Conservation (phyloP, 2,329 filamentous ascomycete genomes). For the Cladosporium sp. region DNA sequence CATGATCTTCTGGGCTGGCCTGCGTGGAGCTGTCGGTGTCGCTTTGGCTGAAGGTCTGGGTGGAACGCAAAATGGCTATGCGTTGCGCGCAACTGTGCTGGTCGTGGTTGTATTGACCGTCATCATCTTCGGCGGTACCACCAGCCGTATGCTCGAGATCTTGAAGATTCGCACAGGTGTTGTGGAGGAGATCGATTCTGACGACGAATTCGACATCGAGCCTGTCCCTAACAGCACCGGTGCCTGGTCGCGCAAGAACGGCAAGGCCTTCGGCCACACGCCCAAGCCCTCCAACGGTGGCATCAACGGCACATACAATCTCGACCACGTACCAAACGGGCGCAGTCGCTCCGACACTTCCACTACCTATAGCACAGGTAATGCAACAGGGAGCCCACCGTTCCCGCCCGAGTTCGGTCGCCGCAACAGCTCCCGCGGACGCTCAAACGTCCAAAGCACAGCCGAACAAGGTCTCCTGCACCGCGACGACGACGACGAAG, state of each 20-base stretch:
- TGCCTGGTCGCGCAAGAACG: conserved; percentile 78
- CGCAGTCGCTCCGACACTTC: conserved; percentile 52
- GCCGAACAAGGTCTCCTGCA: conserved; percentile 58
- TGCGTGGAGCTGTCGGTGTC: conserved; percentile 93
- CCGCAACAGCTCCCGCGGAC: conserved; percentile 53
- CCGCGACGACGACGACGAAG: conserved; percentile 44
- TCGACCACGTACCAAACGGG: conserved; percentile 31
- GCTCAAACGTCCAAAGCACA: conserved; percentile 45
- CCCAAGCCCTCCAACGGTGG: conserved; percentile 61
- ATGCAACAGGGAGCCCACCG: conserved; percentile 53
- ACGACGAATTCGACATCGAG: conserved; percentile 98
- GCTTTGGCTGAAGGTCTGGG: conserved; percentile 86
- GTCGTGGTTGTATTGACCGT: conserved; percentile 97
- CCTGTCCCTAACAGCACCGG: conserved; percentile 61
- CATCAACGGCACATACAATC: conserved; percentile 47
- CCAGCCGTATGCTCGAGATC: conserved; percentile 96
- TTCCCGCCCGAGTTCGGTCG: conserved; percentile 47
- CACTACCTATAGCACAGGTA: conserved; percentile 58
- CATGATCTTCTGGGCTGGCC: conserved; percentile 99
- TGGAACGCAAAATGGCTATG: conserved; percentile 72
- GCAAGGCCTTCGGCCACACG: conserved; percentile 73
- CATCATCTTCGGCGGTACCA: conserved; percentile 98
- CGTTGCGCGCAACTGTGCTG: conserved; percentile 89
- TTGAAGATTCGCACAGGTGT: conserved; percentile 94
- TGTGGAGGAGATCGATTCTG: conserved; percentile 93